Conservation (phyloP, 805 yeast genomes). For the Candida nonsorbophila region DNA sequence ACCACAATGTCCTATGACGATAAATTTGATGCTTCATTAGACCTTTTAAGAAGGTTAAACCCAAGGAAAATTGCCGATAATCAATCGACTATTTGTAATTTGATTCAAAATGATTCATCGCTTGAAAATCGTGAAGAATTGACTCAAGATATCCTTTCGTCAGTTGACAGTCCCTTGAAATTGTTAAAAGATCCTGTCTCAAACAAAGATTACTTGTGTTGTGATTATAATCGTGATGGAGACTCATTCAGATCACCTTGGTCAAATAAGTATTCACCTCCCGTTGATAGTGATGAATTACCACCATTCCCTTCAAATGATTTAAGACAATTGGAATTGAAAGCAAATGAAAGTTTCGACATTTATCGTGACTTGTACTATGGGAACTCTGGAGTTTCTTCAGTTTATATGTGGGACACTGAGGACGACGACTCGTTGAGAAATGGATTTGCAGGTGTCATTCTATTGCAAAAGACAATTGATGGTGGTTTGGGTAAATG, state of each 20-base stretch:
- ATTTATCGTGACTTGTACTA: slow-evolving; percentile 89
- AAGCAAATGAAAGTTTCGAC: slow-evolving; percentile 88
- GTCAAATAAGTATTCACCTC: slow-evolving; percentile 68
- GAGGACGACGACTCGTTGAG: slow-evolving; percentile 40
- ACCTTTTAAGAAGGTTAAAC: slow-evolving; percentile 36
- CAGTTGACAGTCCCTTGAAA: slow-evolving; percentile 81
- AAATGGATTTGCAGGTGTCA: slow-evolving; percentile 85
- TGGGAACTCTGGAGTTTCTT: slow-evolving; percentile 82
- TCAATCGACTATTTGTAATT: slow-evolving; percentile 30
- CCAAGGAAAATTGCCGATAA: slow-evolving; percentile 29
- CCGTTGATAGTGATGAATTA: slow-evolving; percentile 51
- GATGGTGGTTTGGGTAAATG: slow-evolving; percentile 55
- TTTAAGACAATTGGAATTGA: slow-evolving; percentile 68
- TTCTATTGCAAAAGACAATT: slow-evolving; percentile 68
- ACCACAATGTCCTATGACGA: slow-evolving; percentile 23
- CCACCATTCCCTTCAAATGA: slow-evolving; percentile 68
- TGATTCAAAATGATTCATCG: slow-evolving; percentile 35
- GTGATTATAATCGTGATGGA: slow-evolving; percentile 94
- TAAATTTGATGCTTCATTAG: slow-evolving; percentile 34
- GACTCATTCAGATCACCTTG: slow-evolving; percentile 91
- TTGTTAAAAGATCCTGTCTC: slow-evolving; percentile 44
- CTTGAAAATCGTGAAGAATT: slow-evolving; percentile 41
- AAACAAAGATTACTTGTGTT: slow-evolving; percentile 70
- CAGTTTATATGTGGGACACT: slow-evolving; percentile 89
- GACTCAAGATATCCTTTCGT: slow-evolving; percentile 81